Base-by-base conservation (phyloP, 495 filamentous ascomycete genomes). In the Penicillium herquei region DNA sequence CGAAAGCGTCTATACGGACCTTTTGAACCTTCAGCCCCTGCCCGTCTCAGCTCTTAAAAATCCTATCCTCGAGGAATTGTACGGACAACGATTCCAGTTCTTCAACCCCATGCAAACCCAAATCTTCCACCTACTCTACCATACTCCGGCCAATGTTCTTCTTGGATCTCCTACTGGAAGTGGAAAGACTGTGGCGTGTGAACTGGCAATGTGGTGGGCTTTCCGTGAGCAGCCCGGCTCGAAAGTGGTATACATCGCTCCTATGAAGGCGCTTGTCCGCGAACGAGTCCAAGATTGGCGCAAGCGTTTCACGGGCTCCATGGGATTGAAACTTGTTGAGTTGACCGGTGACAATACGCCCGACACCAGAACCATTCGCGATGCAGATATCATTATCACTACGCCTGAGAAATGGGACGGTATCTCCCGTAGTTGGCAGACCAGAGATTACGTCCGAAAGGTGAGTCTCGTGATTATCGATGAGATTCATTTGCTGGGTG, bases 81-180 rank as follows among this genome's bases (percentile, higher is more conserved):
- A 98, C 68, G 84, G 81, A 6, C 77, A 90, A 64, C 84, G 91
- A 30, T 99, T 99, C 68, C 84, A 89, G 53, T 98, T 84, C 74
- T 99, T 99, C 79, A 99, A 99, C 69, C 93, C 95, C 0, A 96
- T 99, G 94, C 94, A 99, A 67, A 96, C 95, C 3, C 94, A 99
- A 67, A 87, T 98, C 34, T 99, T 99, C 69, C 95, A 98, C 63
- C 87, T 89, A 41, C 81, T 98, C 11, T 98, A 98, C 51, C 90
- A 98, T 67, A 94, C 93, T 0, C 69, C 86, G 31, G 85, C 88
- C 37, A 99, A 99, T 63, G 92, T 98, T 7, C 77, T 99, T 5
- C 83, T 99, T 7, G 94, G 94, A n/a, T 97, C 94, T 12, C 94
- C 94, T 6, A 99, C 94, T 6, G 94, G 94, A 47, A 94, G 89